phyloP scores from a whole-genome alignment of 371 early-diverging fungal genomes.

The Mitosporidium daphniae region DNA sequence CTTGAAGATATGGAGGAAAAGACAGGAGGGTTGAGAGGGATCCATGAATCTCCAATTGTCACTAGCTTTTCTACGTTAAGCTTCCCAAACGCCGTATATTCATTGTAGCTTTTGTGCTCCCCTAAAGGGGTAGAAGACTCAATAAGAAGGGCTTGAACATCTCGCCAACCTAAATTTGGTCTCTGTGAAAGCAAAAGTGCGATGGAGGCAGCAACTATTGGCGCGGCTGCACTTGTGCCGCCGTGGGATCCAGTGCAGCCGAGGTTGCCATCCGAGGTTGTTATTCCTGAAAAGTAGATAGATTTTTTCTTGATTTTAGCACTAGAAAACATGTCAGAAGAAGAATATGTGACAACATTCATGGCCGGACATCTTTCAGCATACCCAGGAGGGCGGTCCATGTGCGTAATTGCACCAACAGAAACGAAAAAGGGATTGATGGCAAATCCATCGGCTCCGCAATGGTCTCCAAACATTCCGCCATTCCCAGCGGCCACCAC shows the following conservation, averaged over 20 bases:
- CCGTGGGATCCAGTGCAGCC: conserved; percentile 14
- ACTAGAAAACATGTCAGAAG: too few relatives aligned
- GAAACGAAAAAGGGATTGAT: conserved; percentile 71
- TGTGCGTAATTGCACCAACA: conserved; percentile 44
- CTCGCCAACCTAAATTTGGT: too few relatives aligned
- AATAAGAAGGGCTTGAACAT: too few relatives aligned
- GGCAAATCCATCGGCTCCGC: conserved; percentile 81
- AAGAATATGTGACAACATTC: conserved; percentile 42
- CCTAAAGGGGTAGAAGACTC: too few relatives aligned
- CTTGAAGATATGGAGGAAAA: too few relatives aligned
- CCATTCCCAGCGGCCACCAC: conserved; percentile 87
- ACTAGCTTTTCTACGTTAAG: too few relatives aligned
- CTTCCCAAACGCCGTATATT: too few relatives aligned
- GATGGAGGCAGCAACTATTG: conserved; percentile 55
- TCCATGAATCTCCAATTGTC: too few relatives aligned
- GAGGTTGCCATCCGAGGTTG: conserved; percentile 25
- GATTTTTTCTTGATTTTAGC: too few relatives aligned
- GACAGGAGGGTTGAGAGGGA: too few relatives aligned
- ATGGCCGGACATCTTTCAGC: conserved; percentile 59
- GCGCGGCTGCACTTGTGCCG: conserved; percentile 86
- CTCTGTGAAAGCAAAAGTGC: conserved; percentile 48
- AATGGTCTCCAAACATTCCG: conserved; percentile 11
- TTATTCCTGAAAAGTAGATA: too few relatives aligned
- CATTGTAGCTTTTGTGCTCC: too few relatives aligned
- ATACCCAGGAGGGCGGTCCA: conserved; percentile 31